Percentiles rank a stretch among this genome's conserved stretches.
These are phyloP conservation scores for Lachancea sp. DNA, from an alignment of 805 yeast species.

Conservation along the genomic window DNA sequence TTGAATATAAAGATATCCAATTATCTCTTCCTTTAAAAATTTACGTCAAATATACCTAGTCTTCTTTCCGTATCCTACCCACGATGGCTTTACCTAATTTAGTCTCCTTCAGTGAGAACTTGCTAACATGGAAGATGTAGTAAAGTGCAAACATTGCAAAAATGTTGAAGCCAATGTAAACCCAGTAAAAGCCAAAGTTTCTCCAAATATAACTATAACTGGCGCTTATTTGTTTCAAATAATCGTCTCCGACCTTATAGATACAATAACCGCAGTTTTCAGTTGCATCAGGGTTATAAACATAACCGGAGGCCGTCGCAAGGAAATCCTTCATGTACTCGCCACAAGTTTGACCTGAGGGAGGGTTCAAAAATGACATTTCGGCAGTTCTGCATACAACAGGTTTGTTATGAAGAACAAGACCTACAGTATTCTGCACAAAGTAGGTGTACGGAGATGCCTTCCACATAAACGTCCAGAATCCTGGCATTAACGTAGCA, in stretches of 20 bases:
- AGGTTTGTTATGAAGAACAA: slow-evolving; percentile 43
- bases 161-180: slow-evolving; percentile 48
- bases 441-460: slow-evolving; percentile 68
- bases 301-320: slow-evolving; percentile 45
- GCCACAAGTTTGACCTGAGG: slow-evolving; percentile 58
- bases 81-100: slow-evolving; percentile 2
- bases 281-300: slow-evolving; percentile 46
- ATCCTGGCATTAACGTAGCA: slow-evolving; percentile 55
- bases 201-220: slow-evolving; percentile 53
- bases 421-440: slow-evolving; percentile 48
- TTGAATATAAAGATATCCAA: too few relatives aligned
- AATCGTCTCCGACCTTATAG: slow-evolving; percentile 43
- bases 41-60: too few relatives aligned
- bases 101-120: slow-evolving; percentile 12
- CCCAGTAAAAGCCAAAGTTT: slow-evolving; percentile 57
- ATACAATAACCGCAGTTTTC: slow-evolving; percentile 45
- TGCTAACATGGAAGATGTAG: slow-evolving; percentile 25
- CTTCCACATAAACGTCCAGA: slow-evolving; percentile 82
- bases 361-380: slow-evolving; percentile 45
- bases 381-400: slow-evolving; percentile 48
- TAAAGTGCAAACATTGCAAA: slow-evolving; percentile 36
- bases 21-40: too few relatives aligned
- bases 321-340: slow-evolving; percentile 44
- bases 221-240: slow-evolving; percentile 39
- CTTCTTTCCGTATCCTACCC: slow-evolving; percentile 4